Base-by-base conservation (phyloP, 768 basidiomycete species). In the Porphyrellus cyaneotinctus region DNA sequence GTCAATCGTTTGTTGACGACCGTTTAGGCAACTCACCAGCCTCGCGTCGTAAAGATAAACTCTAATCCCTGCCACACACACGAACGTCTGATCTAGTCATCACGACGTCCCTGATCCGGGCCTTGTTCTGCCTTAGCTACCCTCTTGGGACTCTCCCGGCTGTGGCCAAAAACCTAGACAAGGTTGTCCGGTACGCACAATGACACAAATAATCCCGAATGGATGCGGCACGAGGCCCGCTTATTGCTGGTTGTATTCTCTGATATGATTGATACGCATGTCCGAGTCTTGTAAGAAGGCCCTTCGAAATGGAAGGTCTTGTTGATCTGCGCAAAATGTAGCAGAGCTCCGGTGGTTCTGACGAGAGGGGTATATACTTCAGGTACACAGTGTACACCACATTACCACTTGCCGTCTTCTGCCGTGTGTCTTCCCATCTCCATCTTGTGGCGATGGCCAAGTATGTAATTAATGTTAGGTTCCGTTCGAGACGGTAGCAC, bases 1-100 rank as follows among this genome's bases (percentile, higher is more conserved):
- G 68, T 53, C 56, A 64, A 11, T 69, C 64, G 69, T 71, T 69
- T 69, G 68, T 69, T 61, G 56, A 57, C 50, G 37, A 58, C 67
- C 35, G 37, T 53, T 69, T 69, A 59, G 65, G 68, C 33, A 71
- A 68, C 38, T 39, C 52, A 33, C 9, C 45, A 31, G 30, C 51
- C 54, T 62, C 47, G 44, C 63, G 43, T 53, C 45, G 42, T 45
- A 23, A 17, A 55, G 51, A 54, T 44, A 49, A 68, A 59, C 59
- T 64, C 62, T 57, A 62, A 59, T 49, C 22, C 49, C 37, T 30
- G 33, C 22, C 36, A 44, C 44, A 50, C 30, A 38, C 51, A 58
- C 51, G 51, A 37, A 53, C 14, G n/a, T 28, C 53, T 35, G 46
- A 52, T 47, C 26, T 68, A 58, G 57, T 9, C 67, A 69, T 69